Conservation (phyloP, 495 filamentous ascomycete species). For the Thermochaetoides thermophila region DNA sequence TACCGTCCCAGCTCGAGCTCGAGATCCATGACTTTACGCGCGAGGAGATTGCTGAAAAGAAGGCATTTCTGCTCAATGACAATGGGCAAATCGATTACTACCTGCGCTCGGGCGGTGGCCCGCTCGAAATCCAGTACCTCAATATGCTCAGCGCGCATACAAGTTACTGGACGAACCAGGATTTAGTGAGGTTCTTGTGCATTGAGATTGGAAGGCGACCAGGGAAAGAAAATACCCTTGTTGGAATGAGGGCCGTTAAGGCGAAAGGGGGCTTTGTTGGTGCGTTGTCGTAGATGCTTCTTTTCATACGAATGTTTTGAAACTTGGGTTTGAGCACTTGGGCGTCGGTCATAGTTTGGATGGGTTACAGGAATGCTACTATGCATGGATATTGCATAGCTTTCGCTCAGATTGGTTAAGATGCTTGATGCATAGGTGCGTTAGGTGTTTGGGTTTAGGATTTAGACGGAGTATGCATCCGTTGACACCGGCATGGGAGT, state of each 20-base stretch:
- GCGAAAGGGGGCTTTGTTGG: constrained; percentile 21
- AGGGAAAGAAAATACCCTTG: constrained; percentile 51
- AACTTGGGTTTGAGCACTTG: no score
- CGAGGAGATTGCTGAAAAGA: constrained; percentile 84
- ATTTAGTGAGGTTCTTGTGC: constrained; percentile 78
- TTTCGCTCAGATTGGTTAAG: no score
- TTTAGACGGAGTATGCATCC: no score
- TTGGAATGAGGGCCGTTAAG: constrained; percentile 63
- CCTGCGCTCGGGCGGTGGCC: constrained; percentile 60
- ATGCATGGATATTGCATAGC: no score
- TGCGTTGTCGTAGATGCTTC: no score
- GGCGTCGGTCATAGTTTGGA: no score
- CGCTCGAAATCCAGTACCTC: constrained; percentile 85
- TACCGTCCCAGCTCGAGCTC: constrained; percentile 84
- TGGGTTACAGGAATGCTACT: no score
- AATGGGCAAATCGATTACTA: constrained; percentile 92
- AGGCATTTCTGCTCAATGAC: constrained; percentile 78
- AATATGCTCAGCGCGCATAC: constrained; percentile 97
- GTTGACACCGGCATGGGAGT: no score
- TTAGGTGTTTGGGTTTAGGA: no score
- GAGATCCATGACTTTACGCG: constrained; percentile 90
- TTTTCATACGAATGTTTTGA: no score
- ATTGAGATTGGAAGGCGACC: constrained; percentile 67
- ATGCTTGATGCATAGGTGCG: no score
- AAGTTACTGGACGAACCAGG: constrained; percentile 75